phyloP scores from a whole-genome alignment of 2,329 filamentous ascomycete species.

The Cryphonectria carpinicola region DNA sequence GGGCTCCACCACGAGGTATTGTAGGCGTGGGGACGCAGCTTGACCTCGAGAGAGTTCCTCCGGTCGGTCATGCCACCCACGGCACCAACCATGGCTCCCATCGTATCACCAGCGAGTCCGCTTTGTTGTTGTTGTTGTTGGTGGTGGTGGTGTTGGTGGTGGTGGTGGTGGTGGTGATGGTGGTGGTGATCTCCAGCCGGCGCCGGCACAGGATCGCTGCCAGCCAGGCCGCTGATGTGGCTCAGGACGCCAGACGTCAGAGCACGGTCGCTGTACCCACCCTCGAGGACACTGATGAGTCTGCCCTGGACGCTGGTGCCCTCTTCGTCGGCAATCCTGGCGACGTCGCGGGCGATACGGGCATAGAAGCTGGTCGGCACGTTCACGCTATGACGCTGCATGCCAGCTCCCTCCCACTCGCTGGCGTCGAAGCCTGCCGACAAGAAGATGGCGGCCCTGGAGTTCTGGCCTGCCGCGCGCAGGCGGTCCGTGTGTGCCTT shows the following conservation, averaged over 20 bases:
- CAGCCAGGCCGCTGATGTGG: constrained; percentile 82
- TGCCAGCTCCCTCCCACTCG: constrained; percentile 87
- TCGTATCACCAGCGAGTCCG: constrained; percentile 61
- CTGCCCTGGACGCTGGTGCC: constrained; percentile 78
- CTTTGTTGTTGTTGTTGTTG: constrained; percentile 29
- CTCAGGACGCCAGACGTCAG: constrained; percentile 86
- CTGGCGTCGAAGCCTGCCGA: constrained; percentile 97
- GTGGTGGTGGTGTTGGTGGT: constrained; percentile 38
- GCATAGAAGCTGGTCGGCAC: constrained; percentile 98
- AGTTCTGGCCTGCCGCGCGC: constrained; percentile 59
- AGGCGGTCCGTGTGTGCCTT: constrained; percentile 71
- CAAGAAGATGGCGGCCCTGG: constrained; percentile 88
- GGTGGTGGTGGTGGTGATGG: constrained; percentile 40
- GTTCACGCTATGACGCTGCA: constrained; percentile 95
- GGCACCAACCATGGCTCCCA: constrained; percentile 43
- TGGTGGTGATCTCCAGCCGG: constrained; percentile 38
- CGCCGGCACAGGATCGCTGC: constrained; percentile 49
- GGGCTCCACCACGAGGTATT: constrained; percentile 74
- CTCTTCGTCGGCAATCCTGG: constrained; percentile 79
- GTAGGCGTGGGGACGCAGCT: constrained; percentile 52
- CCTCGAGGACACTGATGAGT: constrained; percentile 91
- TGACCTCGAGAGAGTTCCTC: constrained; percentile 37
- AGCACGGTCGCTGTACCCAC: constrained; percentile 93
- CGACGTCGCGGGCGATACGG: constrained; percentile 82
- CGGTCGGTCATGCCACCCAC: constrained; percentile 36